phyloP scores from a whole-genome alignment of 2,329 filamentous ascomycete species.

The Claviceps sp. region DNA sequence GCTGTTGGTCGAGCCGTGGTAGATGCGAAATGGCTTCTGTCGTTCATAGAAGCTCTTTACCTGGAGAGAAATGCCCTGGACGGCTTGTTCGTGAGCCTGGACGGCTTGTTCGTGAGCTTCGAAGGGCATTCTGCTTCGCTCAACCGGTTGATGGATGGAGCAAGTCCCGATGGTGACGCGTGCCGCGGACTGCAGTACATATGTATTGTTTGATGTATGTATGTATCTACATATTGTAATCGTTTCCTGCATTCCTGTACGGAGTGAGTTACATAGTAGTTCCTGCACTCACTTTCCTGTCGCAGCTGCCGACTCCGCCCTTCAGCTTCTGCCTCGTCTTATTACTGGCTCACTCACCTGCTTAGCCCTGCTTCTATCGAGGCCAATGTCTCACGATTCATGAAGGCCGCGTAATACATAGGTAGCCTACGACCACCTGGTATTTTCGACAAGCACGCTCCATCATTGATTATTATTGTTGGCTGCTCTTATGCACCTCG shows the following conservation, averaged over 20 bases:
- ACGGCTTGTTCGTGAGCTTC: conserved; percentile 33
- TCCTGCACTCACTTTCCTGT: neutral
- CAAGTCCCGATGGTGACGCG: too few species aligned
- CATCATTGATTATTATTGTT: neutral
- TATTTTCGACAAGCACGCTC: too few species aligned
- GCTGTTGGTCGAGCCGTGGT: conserved; percentile 65
- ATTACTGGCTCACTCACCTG: neutral
- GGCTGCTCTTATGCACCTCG: neutral
- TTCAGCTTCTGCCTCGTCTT: neutral
- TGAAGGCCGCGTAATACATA: too few species aligned
- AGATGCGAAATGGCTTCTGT: conserved; percentile 53
- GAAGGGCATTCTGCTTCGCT: neutral
- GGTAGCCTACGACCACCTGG: too few species aligned
- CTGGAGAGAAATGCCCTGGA: conserved; percentile 28
- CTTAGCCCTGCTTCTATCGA: neutral
- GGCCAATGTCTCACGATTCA: neutral
- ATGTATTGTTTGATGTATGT: too few species aligned
- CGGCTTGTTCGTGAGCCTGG: conserved; percentile 29
- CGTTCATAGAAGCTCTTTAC: conserved; percentile 29
- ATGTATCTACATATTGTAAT: too few species aligned
- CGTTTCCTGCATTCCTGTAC: neutral
- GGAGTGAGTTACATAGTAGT: neutral
- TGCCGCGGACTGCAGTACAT: too few species aligned
- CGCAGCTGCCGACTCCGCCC: neutral
- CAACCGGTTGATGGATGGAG: neutral